phyloP scores from a whole-genome alignment of 2,329 filamentous ascomycete genomes.

The Leptographium lundbergii region DNA sequence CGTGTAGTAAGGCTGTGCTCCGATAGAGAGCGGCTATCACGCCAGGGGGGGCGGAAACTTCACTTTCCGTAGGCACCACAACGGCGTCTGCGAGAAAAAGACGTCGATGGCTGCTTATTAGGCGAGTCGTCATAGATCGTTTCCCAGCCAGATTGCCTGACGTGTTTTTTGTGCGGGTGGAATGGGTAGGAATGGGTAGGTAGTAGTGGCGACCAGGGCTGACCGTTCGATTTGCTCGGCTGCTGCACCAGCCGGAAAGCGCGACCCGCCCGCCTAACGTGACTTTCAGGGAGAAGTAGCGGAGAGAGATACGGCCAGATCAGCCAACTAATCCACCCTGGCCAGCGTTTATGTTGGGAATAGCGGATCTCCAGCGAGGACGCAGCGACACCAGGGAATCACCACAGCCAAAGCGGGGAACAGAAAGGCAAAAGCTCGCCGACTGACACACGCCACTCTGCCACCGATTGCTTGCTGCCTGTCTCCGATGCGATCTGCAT shows the following conservation, averaged over 20 bases:
- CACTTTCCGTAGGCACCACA: background rate
- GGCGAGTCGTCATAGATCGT: background rate
- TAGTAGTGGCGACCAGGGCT: background rate
- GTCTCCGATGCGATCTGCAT: background rate
- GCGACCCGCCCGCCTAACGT: slow-evolving; percentile 1
- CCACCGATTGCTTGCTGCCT: background rate
- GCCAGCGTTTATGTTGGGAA: background rate
- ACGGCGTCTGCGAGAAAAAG: background rate
- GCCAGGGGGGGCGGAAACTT: background rate
- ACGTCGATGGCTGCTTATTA: background rate
- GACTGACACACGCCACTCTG: background rate
- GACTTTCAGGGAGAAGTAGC: background rate
- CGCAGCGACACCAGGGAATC: background rate
- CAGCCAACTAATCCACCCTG: background rate
- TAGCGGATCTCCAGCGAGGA: too few relatives aligned
- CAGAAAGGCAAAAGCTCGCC: background rate
- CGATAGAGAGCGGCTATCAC: background rate
- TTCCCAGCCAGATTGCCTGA: background rate
- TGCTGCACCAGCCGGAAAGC: background rate
- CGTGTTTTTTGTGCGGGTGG: background rate
- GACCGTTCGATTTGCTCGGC: slow-evolving; percentile 2
- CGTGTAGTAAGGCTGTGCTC: background rate
- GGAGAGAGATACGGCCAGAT: background rate
- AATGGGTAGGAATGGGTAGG: background rate
- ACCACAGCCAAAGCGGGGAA: background rate